Evolutionary conservation across 1,284 basidiomycete species (phyloP), one percentile per base, ranked within the genome.

Genomic region (Ganoderma leucocontextum): DNA sequence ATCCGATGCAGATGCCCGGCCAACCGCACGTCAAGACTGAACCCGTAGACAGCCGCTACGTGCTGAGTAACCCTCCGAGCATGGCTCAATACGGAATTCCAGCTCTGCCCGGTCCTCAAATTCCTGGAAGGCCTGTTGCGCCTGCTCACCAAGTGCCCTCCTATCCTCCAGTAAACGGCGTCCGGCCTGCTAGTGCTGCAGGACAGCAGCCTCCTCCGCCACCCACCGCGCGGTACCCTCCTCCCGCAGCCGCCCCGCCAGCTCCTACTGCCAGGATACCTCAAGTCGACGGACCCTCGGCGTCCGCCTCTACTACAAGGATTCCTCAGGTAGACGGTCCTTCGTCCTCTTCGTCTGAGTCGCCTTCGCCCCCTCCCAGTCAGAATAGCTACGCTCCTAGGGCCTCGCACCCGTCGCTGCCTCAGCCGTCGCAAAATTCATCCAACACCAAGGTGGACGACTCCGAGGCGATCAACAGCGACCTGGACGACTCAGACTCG

Each of bases 401-500:
- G 29, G 67, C 80, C 12, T 75, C 77, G 25, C 81, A 82, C 60
- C 81, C 81, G 1, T 80, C 79, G 9, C 72, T 81, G n/a, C 80
- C 80, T 4, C 78, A 79, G 70, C 79, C 79, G 19, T 63, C 74
- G n/a, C 75, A 73, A 63, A 70, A 71, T 60, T 66, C 76, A 49
- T 73, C 80, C 9, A 75, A 79, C 0, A 72, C 80, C 29, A 79
- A 80, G 38, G 76, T 75, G 2, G 89, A 81, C 33, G 89, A 91
- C 73, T 84, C 84, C 53, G 96, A 99, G 78, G 94, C 93, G 35
- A 98, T 99, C 78, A 97, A 97, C 76, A 97, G 95, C 67, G 97
- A 99, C 78, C 82, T 99, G 59, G 97, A 99, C 80, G 97, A 99
- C 77, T 95, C 94, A 0, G 95, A 97, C 70, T 91, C 91, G 4